phyloP scores from a whole-genome alignment of 306 rosid genomes.

The Trifolium subterraneum region DNA sequence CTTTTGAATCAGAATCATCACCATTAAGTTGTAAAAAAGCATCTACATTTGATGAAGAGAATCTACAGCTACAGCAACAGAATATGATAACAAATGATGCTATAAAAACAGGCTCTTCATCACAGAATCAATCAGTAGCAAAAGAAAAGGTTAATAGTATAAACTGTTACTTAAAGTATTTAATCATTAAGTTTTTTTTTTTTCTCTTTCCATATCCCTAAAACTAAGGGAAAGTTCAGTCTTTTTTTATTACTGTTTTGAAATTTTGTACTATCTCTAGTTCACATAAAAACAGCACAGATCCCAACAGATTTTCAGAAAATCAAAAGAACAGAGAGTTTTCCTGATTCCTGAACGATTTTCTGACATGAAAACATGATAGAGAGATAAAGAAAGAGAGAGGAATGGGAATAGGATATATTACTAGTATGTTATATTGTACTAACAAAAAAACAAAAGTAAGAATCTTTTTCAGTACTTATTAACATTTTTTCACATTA shows the following conservation, averaged over 20 bases:
- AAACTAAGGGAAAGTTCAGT: conserved; percentile 56
- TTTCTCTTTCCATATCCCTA: conserved; percentile 52
- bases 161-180: background rate
- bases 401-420: too few species aligned
- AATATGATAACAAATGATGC: conserved; percentile 51
- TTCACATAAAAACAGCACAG: conserved; percentile 63
- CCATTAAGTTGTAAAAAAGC: conserved; percentile 65
- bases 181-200: conserved; percentile 46
- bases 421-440: too few species aligned
- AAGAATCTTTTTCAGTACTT: conserved; percentile 83
- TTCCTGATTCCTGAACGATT: conserved; percentile 82
- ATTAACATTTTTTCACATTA: conserved; percentile 43
- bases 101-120: conserved; percentile 51
- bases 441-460: conserved; percentile 40
- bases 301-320: conserved; percentile 83
- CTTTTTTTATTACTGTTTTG: conserved; percentile 46
- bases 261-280: conserved; percentile 25
- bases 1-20: conserved; percentile 79
- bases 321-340: conserved; percentile 69
- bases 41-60: conserved; percentile 42
- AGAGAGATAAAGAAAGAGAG: conserved; percentile 37
- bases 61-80: conserved; percentile 45
- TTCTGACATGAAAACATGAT: conserved; percentile 67
- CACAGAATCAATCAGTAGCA: conserved; percentile 63
- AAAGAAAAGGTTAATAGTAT: conserved; percentile 67